These are phyloP conservation scores for Selenicereus undatus DNA, from an alignment of 148 eudicot genomes.

Conservation along the genomic window DNA sequence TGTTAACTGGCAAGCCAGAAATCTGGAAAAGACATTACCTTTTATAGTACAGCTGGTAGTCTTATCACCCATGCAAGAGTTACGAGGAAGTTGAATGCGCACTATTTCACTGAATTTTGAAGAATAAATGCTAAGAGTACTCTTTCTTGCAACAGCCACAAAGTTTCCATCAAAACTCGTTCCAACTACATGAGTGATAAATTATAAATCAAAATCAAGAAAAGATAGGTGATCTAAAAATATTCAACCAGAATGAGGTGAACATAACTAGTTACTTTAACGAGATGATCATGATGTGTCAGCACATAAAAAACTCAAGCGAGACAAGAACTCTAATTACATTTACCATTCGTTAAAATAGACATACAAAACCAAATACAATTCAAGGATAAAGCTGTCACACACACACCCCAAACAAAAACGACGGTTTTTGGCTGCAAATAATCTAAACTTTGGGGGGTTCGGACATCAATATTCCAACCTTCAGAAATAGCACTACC, in stretches of 20 bases:
- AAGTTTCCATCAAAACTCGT: constrained; percentile 62
- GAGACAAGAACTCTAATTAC: not conserved
- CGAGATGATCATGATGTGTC: not conserved
- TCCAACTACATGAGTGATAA: constrained; percentile 46
- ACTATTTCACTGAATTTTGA: constrained; percentile 53
- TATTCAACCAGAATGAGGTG: not conserved
- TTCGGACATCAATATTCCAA: no score
- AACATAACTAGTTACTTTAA: not conserved
- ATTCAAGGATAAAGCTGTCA: no score
- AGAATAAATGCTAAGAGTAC: constrained; percentile 54
- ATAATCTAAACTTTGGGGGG: no score
- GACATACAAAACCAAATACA: not conserved
- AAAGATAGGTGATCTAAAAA: not conserved
- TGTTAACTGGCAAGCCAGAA: constrained; percentile 10
- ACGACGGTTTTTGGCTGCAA: no score
- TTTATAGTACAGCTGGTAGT: constrained; percentile 34
- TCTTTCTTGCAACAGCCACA: constrained; percentile 66
- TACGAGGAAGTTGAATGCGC: constrained; percentile 46
- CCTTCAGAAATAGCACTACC: no score
- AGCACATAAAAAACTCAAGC: not conserved
- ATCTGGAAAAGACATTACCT: constrained; percentile 43
- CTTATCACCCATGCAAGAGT: constrained; percentile 49
- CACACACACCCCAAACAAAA: no score
- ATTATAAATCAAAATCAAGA: not conserved
- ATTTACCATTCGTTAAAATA: not conserved